A percentile compares a stretch with the other conserved stretches of the same genome.
phyloP scores from a whole-genome alignment of 257 asterid species.

The Cruciata laevipes region DNA sequence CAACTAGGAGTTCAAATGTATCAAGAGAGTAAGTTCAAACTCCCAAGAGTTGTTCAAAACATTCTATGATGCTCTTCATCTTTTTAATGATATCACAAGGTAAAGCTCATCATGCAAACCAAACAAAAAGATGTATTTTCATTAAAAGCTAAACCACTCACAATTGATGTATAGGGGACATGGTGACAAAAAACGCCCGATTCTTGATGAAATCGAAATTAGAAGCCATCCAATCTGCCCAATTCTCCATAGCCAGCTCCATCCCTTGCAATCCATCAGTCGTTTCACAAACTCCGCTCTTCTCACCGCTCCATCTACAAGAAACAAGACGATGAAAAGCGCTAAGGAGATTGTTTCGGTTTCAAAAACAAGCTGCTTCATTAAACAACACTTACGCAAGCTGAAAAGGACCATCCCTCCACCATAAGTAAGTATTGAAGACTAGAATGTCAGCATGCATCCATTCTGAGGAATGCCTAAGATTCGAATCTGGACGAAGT shows the following conservation, averaged over 20 bases:
- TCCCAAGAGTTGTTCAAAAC: not conserved
- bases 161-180: conserved; percentile 91
- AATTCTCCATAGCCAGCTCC: conserved; percentile 90
- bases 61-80: not conserved
- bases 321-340: not conserved
- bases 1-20: not conserved
- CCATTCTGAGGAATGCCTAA: conserved; percentile 78
- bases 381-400: conserved; percentile 44
- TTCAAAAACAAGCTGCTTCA: not conserved
- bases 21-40: not conserved
- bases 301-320: conserved; percentile 70
- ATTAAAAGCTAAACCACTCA: conserved; percentile 25
- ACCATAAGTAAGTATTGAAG: conserved; percentile 88
- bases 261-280: conserved; percentile 67
- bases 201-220: conserved; percentile 51
- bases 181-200: conserved; percentile 76
- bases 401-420: conserved; percentile 90
- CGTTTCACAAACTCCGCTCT: conserved; percentile 66
- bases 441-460: conserved; percentile 79
- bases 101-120: not conserved
- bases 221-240: conserved; percentile 79
- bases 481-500: conserved; percentile 65
- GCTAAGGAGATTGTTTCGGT: not conserved
- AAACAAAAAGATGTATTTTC: not conserved
- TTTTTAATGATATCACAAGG: not conserved